Evolutionary conservation across 192 early-diverging fungal genomes (phyloP), one percentile per base, ranked within the genome.

Genomic region (Glomus cerebriforme): DNA sequence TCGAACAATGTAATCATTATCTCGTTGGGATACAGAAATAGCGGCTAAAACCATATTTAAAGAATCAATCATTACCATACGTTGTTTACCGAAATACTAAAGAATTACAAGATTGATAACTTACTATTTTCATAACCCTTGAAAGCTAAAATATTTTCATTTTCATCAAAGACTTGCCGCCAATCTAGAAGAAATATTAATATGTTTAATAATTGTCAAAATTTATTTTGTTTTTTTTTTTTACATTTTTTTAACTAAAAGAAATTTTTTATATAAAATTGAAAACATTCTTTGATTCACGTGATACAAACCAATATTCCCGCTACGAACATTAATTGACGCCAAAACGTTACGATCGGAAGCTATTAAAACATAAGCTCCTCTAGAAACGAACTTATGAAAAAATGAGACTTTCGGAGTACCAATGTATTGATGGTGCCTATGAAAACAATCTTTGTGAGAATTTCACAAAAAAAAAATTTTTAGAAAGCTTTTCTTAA

Each of bases 321-420:
- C 96, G 73, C 79, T 90, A 68, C 86, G 85, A 8, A 92, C 79
- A 75, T 85, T 86, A 59, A 97, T 68, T 34, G 89, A 84, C 0
- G 95, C 93, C 66, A 97, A 75, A n/a, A 91, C 89, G 79, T 94
- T 92, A 69, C 87, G 90, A 54, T 91, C 88, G n/a, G 95, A 92
- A 17, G 88, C 90, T 27, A 92, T 84, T 45, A 85, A 83, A 6
- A 93, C 76, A 8, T 79, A 81, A 9, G 82, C 79, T 19, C 82
- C 81, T 34, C 83, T 75, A 34, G 82, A 76, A 10, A 43, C 39
- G 63, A 84, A 77, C 13, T 75, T 76, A 26, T 74, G 78, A 15
- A 77, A 59, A 43, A 81, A 74, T 27, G 87, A 66, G 47, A 80
- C 22, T 47, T 77, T 62, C 35, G 88, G 83, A 22, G 81, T 85